Evolutionary conservation across 1,284 basidiomycete genomes (phyloP).

Genomic region (Lentinula novae-zelandiae): DNA sequence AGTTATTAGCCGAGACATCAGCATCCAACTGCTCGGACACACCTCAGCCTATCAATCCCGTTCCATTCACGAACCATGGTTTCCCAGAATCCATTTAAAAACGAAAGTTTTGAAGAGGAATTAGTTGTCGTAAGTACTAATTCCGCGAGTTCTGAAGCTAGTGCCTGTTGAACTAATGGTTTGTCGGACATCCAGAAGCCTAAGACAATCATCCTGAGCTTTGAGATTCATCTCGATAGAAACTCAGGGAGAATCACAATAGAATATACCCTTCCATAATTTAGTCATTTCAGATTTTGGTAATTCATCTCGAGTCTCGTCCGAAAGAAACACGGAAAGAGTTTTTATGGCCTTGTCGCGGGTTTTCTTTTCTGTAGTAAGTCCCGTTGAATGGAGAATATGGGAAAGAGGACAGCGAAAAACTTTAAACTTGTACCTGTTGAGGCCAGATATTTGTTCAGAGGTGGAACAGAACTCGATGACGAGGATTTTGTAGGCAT

Average conservation of each 20-base stretch:
- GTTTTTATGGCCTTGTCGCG: constrained; percentile 86
- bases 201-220: constrained; percentile 26
- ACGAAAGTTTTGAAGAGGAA: constrained; percentile 61
- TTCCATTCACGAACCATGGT: constrained; percentile 88
- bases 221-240: neutral
- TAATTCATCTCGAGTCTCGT: constrained; percentile 55
- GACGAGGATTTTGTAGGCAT: constrained; percentile 29
- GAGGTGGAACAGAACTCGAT: constrained; percentile 47
- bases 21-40: constrained; percentile 17
- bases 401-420: neutral
- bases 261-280: constrained; percentile 97
- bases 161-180: constrained; percentile 90
- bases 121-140: constrained; percentile 70
- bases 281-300: constrained; percentile 81
- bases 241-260: constrained; percentile 60
- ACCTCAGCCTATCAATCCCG: constrained; percentile 89
- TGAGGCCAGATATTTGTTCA: constrained; percentile 88
- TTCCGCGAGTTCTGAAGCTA: constrained; percentile 84
- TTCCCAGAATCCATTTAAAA: constrained; percentile 89
- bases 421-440: constrained; percentile 52
- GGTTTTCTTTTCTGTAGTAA: constrained; percentile 72
- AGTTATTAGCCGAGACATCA: neutral
- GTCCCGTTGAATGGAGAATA: constrained; percentile 11
- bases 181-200: constrained; percentile 99
- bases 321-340: constrained; percentile 73